Evolutionary conservation across 768 basidiomycete genomes (phyloP).

Genomic region (Calocybe indica): DNA sequence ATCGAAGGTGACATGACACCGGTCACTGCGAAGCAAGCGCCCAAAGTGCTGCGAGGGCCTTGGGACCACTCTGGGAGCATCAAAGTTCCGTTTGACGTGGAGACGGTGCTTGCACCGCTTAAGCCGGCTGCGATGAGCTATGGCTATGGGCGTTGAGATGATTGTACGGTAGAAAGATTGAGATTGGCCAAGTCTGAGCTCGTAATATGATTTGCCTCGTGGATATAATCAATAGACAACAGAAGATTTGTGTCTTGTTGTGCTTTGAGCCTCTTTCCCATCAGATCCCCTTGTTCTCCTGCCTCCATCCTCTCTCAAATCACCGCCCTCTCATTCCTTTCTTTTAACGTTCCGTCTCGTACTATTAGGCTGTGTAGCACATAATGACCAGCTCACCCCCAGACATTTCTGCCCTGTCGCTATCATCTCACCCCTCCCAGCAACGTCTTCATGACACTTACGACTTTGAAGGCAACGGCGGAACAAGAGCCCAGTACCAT

Average conservation of each 20-base stretch:
- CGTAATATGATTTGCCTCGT: constrained; percentile 9
- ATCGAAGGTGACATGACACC: constrained; percentile 8
- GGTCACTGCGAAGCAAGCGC: constrained; percentile 10
- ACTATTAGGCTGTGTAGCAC: constrained; percentile 19
- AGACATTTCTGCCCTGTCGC: constrained; percentile 73
- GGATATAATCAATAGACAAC: constrained; percentile 27
- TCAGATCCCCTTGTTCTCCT: constrained; percentile 12
- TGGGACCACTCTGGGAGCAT: constrained; percentile 55
- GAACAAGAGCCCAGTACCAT: constrained; percentile 59
- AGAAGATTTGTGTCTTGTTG: constrained; percentile 6
- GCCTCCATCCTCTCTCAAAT: constrained; percentile 3
- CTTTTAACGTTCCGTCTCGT: constrained; percentile 27
- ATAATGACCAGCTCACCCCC: constrained; percentile 82
- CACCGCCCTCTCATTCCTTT: constrained; percentile 20
- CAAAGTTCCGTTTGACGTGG: constrained; percentile 36
- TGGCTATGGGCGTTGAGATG: constrained; percentile 3
- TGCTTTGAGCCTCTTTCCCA: constrained; percentile 10
- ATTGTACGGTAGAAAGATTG: constrained; percentile 1
- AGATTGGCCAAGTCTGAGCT: background rate
- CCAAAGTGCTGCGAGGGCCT: constrained; percentile 36
- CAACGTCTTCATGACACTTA: constrained; percentile 85
- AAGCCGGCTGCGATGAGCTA: constrained; percentile 35
- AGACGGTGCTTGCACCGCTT: constrained; percentile 37
- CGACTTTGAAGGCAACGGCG: constrained; percentile 66
- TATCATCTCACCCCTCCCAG: constrained; percentile 52